Evolutionary conservation across 2,329 filamentous ascomycete genomes (phyloP), one percentile per base, ranked within the genome.

Genomic region (Chaetomiaceae sp.): DNA sequence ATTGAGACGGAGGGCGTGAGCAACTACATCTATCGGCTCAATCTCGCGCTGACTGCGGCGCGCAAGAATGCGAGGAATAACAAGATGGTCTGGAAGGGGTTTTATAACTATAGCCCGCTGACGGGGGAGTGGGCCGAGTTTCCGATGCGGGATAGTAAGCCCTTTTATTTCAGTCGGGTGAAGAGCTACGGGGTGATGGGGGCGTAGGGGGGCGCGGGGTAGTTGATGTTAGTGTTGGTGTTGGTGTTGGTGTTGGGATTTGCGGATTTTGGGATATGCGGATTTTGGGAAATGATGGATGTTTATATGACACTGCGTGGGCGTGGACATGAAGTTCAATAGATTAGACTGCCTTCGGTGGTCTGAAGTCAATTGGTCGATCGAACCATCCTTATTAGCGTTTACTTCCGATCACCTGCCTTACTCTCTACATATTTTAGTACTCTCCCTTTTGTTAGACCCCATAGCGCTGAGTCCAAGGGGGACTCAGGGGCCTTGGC

Each of bases 111-210:
- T 66, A 95, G 97, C 66, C 80, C 81, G 61, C 69, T 95, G 64
- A 95, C 90, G 7, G 90, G 95, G 67, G 91, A 96, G 69, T 94
- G 89, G 87, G 89, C 78, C 4, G 86, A 89, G 71, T 97, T 97
- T 69, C 69, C 71, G 13, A 68, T 84, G 34, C 79, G 77, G 66
- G 80, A 86, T 60, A 76, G 84, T 52, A 85, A 83, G 67, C 76
- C 83, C 0, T 87, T 81, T 64, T 81, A 84, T 64, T 87, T 85
- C 61, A 86, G 83, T 63, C 73, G 84, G 11, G 84, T 87, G 4
- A 79, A 74, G 68, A 83, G 81, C 58, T 86, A 84, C 58, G 81
- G 80, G 40, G 56, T 58, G 0, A 62, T 71, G 50, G 75, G 75
- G 18, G 75, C 72, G 56, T 75, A 18, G 20, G 25, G 25, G 25